Conservation (phyloP, 2,329 filamentous ascomycete genomes). For the Exophiala oligosperma region DNA sequence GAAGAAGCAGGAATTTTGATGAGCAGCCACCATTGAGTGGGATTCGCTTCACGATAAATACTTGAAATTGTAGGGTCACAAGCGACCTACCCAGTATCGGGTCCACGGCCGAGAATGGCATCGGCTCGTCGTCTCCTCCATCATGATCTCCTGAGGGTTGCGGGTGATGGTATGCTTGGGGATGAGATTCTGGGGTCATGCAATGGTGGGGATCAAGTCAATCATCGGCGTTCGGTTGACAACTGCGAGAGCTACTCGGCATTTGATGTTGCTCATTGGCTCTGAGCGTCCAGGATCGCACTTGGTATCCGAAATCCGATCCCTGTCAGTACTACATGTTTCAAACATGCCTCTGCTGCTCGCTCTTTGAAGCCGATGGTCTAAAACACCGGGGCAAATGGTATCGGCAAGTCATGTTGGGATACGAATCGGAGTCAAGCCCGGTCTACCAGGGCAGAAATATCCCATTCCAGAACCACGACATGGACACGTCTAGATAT, state of each 20-base stretch:
- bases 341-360: background rate
- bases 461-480: no score
- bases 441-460: no score
- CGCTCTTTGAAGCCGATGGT: background rate
- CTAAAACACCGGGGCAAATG: background rate
- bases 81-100: background rate
- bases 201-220: background rate
- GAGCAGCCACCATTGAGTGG: background rate
- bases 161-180: background rate
- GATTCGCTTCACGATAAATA: conserved; percentile 8
- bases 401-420: background rate
- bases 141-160: no score
- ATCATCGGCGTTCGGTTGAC: background rate
- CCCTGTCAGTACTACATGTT: background rate
- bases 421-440: background rate
- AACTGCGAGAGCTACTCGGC: background rate
- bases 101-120: background rate
- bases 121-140: background rate
- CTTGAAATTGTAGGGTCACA: background rate
- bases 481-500: no score
- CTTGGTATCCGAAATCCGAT: conserved; percentile 36
- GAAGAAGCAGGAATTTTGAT: no score
- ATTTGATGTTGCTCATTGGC: background rate
- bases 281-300: conserved; percentile 27
- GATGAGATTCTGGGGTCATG: conserved; percentile 1